A percentile compares a stretch with the other conserved stretches of the same genome.
These are phyloP conservation scores for Coemansia sp. DNA, from an alignment of 192 early-diverging fungal genomes.

Conservation along the genomic window DNA sequence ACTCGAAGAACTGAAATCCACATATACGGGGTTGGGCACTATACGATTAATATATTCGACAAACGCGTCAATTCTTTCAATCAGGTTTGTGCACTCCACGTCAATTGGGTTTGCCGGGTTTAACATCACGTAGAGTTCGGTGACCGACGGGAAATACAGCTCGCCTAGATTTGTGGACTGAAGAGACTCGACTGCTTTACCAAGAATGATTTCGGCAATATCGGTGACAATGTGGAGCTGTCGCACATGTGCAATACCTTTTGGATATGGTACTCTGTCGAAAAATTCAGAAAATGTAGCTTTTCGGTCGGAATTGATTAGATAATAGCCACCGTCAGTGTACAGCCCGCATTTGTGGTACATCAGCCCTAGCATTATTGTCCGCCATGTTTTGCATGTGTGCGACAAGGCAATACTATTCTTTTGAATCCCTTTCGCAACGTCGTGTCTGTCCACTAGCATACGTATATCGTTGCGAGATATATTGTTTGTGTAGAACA, in stretches of 20 bases:
- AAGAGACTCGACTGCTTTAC: neutral
- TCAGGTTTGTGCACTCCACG: neutral
- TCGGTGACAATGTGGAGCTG: neutral
- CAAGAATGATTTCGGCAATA: neutral
- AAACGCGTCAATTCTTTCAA: neutral
- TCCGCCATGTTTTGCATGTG: neutral
- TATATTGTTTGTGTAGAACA: neutral
- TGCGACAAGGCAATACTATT: neutral
- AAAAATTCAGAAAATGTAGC: neutral
- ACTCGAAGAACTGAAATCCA: neutral
- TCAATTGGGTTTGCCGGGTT: neutral
- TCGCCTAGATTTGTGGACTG: neutral
- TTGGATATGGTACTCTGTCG: neutral
- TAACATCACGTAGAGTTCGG: neutral
- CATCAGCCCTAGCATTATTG: neutral
- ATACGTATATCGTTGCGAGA: neutral
- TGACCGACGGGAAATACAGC: neutral
- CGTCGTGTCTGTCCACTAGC: neutral
- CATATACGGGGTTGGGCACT: neutral
- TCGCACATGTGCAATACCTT: neutral
- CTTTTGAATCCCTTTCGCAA: neutral
- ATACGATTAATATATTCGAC: neutral
- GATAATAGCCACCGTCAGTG: neutral
- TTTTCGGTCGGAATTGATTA: neutral
- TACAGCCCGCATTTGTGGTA: neutral